Evolutionary conservation across 257 asterid species (phyloP).

Genomic region (Asclepias syriaca): DNA sequence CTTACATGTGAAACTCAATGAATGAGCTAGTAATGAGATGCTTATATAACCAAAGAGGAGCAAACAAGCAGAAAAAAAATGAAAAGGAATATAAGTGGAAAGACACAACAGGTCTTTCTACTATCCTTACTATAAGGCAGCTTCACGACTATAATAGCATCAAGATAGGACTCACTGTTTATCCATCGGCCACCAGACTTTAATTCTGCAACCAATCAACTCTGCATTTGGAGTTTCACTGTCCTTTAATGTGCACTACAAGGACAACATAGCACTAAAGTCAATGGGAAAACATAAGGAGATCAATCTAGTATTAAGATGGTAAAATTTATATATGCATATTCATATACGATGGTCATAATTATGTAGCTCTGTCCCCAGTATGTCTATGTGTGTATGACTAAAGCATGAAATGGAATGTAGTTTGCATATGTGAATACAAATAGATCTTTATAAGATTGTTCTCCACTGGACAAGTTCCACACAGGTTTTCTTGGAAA

Average conservation of each 20-base stretch:
- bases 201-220: conserved; percentile 76
- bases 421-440: not conserved
- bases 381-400: not conserved
- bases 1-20: not conserved
- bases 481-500: not conserved
- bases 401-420: not conserved
- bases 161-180: conserved; percentile 57
- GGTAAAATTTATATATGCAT: not conserved
- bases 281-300: not conserved
- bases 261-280: conserved; percentile 5
- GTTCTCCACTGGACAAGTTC: not conserved
- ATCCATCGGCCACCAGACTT: conserved; percentile 99
- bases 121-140: not conserved
- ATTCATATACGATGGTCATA: not conserved
- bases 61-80: not conserved
- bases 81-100: not conserved
- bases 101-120: not conserved
- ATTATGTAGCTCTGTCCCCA: no score
- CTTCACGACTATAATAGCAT: not conserved
- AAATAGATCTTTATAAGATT: not conserved
- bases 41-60: not conserved
- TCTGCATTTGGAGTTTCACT: conserved; percentile 42
- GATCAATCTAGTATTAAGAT: not conserved
- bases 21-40: not conserved
- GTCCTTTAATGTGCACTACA: conserved; percentile 67